Base-by-base conservation (phyloP, 176 grass and related monocot species). In the Bothriochloa decipiens region DNA sequence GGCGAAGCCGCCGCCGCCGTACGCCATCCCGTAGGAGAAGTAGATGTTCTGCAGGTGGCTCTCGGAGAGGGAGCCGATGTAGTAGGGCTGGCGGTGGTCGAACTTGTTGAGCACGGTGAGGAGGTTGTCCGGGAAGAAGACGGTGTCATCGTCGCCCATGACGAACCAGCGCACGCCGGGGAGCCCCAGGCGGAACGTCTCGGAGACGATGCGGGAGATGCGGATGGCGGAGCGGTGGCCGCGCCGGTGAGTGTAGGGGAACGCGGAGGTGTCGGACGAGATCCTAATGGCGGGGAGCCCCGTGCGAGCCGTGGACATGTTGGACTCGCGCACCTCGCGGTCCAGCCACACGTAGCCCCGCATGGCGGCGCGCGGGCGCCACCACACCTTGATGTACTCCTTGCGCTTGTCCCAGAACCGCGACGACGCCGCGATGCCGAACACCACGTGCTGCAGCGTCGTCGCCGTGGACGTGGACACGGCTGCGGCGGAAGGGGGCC, bases 361-460 rank as follows among this genome's bases (percentile, higher is more conserved):
- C 97, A 99, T 96, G 80, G 80, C 81, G 49, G 84, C 69, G 67
- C 43, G 89, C 3, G 93, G 93, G 3, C 79, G 89, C 89, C 88
- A 96, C 97, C 97, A 99, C 18, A 94, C 75, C 84, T 88, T 99
- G 89, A 99, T 99, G 88, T 99, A 99, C 58, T 99, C 93, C 87
- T 96, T 96, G 5, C 97, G 86, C 88, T 85, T 92, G 69, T 96
- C 86, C 97, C 93, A 99, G 20, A 96, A 75, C 36, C 75, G 77
- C 35, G 96, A 73, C 47, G 96, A 99, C 26, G 93, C 93, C 3
- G 93, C 96, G 88, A 99, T 99, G 83, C 96, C 96, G 78, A 99
- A 99, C 82, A 99, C 96, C 27, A 99, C 92, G 85, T 99, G 93
- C 83, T 92, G 91, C 63, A 99, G 66, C 63, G 86, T 92, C 63